Conservation (phyloP, 331 rosid species). For the Malus hybrid region DNA sequence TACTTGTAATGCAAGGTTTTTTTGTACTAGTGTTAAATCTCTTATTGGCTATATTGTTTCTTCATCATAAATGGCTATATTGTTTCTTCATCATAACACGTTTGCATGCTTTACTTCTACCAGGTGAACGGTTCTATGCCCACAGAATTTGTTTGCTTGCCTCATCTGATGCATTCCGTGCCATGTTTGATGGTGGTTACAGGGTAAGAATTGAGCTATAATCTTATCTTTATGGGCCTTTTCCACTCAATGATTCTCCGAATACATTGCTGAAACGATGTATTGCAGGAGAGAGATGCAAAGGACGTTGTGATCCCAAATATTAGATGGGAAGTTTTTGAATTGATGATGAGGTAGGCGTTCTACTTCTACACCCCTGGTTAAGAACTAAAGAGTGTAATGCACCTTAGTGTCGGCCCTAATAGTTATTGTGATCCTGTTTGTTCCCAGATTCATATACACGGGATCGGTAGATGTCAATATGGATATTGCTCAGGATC, state of each 20-base stretch:
- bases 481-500: conserved; percentile 50
- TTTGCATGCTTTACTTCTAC: neutral
- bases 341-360: conserved; percentile 28
- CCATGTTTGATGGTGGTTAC: conserved; percentile 99
- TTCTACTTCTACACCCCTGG: neutral
- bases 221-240: neutral
- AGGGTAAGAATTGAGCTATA: conserved; percentile 44
- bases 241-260: no score
- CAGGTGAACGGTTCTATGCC: conserved; percentile 88
- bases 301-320: conserved; percentile 28
- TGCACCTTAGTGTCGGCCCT: neutral
- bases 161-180: conserved; percentile 93
- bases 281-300: conserved; percentile 27
- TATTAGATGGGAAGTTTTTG: conserved; percentile 27
- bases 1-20: neutral
- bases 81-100: no score
- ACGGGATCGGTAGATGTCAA: conserved; percentile 44
- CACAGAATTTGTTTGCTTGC: conserved; percentile 95
- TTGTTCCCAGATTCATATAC: conserved; percentile 48
- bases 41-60: neutral
- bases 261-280: neutral
- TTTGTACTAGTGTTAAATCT: neutral
- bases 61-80: neutral
- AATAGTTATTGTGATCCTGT: neutral
- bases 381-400: neutral